A percentile compares a stretch with the other conserved stretches of the same genome.
Evolutionary conservation across 805 yeast genomes (phyloP).

Genomic region (Gaillardinia entomophila): DNA sequence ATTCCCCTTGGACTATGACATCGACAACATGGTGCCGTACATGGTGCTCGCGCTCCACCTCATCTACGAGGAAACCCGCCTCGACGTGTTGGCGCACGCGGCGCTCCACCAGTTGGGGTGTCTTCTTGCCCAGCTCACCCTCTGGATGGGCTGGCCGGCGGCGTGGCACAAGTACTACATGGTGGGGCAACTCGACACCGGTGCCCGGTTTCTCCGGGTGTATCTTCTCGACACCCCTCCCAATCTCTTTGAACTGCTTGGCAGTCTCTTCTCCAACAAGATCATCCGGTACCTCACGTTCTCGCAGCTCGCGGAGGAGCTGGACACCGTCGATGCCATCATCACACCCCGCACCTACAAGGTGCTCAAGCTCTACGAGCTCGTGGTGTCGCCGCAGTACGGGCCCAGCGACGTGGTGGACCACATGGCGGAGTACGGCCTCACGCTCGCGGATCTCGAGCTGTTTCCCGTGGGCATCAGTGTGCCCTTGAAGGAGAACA

Average conservation of each 20-base stretch:
- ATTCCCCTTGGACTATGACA: conserved; percentile 30
- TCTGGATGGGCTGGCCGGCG: conserved; percentile 72
- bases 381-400: conserved; percentile 48
- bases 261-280: conserved; percentile 39
- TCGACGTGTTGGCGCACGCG: conserved; percentile 43
- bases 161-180: conserved; percentile 58
- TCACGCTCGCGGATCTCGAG: conserved; percentile 49
- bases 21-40: conserved; percentile 55
- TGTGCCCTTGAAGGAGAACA: conserved; percentile 59
- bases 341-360: conserved; percentile 65
- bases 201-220: conserved; percentile 36
- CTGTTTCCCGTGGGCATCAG: conserved; percentile 70
- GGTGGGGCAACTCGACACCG: conserved; percentile 32
- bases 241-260: conserved; percentile 48
- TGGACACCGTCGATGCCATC: conserved; percentile 49
- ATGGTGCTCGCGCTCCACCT: conserved; percentile 67
- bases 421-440: conserved; percentile 53
- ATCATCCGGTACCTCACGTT: conserved; percentile 56
- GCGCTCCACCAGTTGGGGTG: conserved; percentile 40
- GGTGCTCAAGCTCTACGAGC: conserved; percentile 57
- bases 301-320: conserved; percentile 62
- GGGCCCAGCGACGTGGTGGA: conserved; percentile 52
- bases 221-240: conserved; percentile 55
- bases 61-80: conserved; percentile 65
- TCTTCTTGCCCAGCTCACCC: conserved; percentile 55